Evolutionary conservation across 2,329 filamentous ascomycete species (phyloP).

Genomic region (Botryotinia convoluta): DNA sequence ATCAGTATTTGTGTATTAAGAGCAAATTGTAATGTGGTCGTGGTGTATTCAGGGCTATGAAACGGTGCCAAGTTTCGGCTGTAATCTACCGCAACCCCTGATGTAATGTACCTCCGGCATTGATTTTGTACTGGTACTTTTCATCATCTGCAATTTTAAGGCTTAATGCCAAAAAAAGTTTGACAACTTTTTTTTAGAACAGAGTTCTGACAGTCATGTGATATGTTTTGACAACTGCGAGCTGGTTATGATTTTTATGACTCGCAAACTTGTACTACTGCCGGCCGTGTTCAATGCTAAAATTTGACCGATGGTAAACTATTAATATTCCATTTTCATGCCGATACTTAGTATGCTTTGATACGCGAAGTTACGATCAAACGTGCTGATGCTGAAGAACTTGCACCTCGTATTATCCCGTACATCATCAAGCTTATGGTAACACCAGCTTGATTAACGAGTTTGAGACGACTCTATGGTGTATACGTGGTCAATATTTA

Average conservation of each 20-base stretch:
- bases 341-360: background rate
- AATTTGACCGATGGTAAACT: background rate
- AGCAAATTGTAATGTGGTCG: background rate
- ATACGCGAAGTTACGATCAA: slow-evolving; percentile 4
- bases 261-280: background rate
- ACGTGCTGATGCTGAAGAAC: background rate
- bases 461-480: background rate
- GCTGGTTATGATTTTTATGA: background rate
- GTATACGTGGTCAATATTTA: background rate
- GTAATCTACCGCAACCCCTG: background rate
- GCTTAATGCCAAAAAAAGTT: too few species aligned
- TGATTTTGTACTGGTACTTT: background rate
- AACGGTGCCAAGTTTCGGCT: slow-evolving; percentile 1
- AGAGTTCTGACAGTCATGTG: slow-evolving; percentile 1
- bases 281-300: background rate
- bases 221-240: background rate
- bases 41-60: background rate
- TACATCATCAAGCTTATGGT: slow-evolving; percentile 11
- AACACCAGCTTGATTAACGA: background rate
- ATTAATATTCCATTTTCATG: background rate
- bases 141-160: background rate
- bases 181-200: background rate
- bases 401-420: slow-evolving; percentile 18
- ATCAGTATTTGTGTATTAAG: background rate
- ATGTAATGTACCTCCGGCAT: background rate